phyloP scores from a whole-genome alignment of 306 rosid genomes.

The Castanea sativa region DNA sequence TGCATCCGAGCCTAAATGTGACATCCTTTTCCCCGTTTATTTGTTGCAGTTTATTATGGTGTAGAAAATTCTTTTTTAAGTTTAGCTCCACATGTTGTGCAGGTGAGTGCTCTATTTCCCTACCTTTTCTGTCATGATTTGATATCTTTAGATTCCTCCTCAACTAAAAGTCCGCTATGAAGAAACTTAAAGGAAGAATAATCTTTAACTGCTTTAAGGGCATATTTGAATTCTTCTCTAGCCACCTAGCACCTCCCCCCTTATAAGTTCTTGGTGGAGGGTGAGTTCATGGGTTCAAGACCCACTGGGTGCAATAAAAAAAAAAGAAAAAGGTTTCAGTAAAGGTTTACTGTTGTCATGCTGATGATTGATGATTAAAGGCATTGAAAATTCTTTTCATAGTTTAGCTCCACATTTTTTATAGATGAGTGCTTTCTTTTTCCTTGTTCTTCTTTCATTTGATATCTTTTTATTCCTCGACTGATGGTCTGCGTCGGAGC shows the following conservation, averaged over 20 bases:
- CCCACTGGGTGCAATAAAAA: too few species aligned
- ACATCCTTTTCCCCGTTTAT: slow-evolving; percentile 17
- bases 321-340: too few species aligned
- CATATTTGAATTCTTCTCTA: too few species aligned
- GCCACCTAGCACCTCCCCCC: too few species aligned
- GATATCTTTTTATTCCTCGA: background rate
- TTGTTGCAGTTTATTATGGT: slow-evolving; percentile 75
- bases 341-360: too few species aligned
- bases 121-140: background rate
- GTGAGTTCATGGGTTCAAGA: too few species aligned
- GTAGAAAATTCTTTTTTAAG: slow-evolving; percentile 59
- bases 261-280: too few species aligned
- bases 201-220: background rate
- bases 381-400: too few species aligned
- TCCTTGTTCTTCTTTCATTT: background rate
- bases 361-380: too few species aligned
- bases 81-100: slow-evolving; percentile 79
- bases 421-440: slow-evolving; percentile 49
- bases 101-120: slow-evolving; percentile 42
- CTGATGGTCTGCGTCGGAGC: background rate
- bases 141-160: background rate
- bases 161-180: background rate
- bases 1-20: slow-evolving; percentile 28
- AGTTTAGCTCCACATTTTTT: background rate
- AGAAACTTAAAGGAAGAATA: background rate